These are phyloP conservation scores for Komagataella ulmi DNA, from an alignment of 805 yeast species.

Conservation along the genomic window DNA sequence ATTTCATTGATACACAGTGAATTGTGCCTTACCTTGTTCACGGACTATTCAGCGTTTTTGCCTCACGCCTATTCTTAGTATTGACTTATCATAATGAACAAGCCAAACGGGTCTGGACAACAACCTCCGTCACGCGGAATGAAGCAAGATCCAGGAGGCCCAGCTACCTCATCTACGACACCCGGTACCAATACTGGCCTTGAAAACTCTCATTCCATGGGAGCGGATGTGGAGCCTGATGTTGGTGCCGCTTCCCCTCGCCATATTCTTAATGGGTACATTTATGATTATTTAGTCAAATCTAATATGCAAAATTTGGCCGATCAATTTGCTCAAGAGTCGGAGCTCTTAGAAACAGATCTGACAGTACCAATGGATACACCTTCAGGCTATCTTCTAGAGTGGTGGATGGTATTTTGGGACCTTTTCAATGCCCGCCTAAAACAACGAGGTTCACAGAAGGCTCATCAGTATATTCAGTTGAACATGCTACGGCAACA, in stretches of 20 bases:
- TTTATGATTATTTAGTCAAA: slow-evolving; percentile 74
- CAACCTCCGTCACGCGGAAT: not conserved
- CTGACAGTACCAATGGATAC: slow-evolving; percentile 50
- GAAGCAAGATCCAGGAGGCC: not conserved
- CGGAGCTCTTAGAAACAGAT: slow-evolving; percentile 29
- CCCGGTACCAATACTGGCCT: not conserved
- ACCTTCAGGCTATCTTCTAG: slow-evolving; percentile 76
- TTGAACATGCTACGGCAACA: slow-evolving; percentile 44
- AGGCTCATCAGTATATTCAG: slow-evolving; percentile 63
- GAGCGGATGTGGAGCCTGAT: slow-evolving; percentile 18
- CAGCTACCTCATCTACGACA: not conserved
- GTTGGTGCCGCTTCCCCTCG: slow-evolving; percentile 37
- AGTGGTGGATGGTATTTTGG: slow-evolving; percentile 98
- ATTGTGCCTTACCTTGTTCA: not conserved
- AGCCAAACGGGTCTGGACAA: not conserved
- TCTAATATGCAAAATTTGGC: slow-evolving; percentile 65
- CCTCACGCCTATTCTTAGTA: not conserved
- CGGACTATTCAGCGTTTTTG: not conserved
- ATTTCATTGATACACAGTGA: not conserved
- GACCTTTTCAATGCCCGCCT: slow-evolving; percentile 79
- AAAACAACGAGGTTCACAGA: slow-evolving; percentile 43
- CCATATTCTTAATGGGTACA: slow-evolving; percentile 65
- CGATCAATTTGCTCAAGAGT: slow-evolving; percentile 58
- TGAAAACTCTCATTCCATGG: not conserved
- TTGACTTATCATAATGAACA: not conserved